Percentiles rank a stretch among this genome's conserved stretches.
phyloP scores from a whole-genome alignment of 306 rosid genomes.

The Mimosa bimucronata region DNA sequence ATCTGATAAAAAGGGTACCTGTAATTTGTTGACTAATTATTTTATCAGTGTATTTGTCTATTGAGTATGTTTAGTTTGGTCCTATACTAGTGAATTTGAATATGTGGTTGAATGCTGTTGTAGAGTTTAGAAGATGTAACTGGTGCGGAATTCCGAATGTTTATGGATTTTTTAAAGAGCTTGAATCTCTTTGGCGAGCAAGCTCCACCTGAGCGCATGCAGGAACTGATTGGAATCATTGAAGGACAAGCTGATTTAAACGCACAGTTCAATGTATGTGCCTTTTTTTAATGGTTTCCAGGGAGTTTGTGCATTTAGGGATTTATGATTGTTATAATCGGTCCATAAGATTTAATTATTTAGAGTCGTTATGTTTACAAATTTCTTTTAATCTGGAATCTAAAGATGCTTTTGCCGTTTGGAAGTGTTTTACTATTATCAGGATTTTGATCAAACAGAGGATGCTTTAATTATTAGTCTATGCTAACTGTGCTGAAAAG shows the following conservation, averaged over 20 bases:
- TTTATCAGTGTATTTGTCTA: conserved; percentile 18
- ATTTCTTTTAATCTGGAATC: neutral
- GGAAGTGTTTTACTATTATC: neutral
- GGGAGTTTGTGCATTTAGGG: neutral
- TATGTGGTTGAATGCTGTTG: conserved; percentile 45
- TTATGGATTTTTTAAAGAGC: conserved; percentile 89
- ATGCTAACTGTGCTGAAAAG: neutral
- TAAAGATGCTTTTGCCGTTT: neutral
- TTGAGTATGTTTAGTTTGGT: conserved; percentile 18
- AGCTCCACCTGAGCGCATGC: conserved; percentile 86
- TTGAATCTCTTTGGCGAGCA: conserved; percentile 89
- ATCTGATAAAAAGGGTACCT: conserved; percentile 84
- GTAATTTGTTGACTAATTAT: conserved; percentile 30
- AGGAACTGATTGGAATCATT: conserved; percentile 88
- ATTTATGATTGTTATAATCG: neutral
- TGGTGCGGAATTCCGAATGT: conserved; percentile 91
- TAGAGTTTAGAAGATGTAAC: conserved; percentile 96
- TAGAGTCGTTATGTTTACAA: neutral
- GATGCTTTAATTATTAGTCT: neutral
- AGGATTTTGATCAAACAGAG: conserved; percentile 6
- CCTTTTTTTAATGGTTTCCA: conserved; percentile 1
- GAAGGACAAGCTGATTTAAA: conserved; percentile 99
- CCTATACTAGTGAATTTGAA: neutral
- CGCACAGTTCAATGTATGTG: conserved; percentile 73
- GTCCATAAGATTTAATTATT: neutral